A percentile compares a stretch with the other conserved stretches of the same genome.
Evolutionary conservation across 1,284 basidiomycete genomes (phyloP).

Genomic region (Malassezia sympodialis): DNA sequence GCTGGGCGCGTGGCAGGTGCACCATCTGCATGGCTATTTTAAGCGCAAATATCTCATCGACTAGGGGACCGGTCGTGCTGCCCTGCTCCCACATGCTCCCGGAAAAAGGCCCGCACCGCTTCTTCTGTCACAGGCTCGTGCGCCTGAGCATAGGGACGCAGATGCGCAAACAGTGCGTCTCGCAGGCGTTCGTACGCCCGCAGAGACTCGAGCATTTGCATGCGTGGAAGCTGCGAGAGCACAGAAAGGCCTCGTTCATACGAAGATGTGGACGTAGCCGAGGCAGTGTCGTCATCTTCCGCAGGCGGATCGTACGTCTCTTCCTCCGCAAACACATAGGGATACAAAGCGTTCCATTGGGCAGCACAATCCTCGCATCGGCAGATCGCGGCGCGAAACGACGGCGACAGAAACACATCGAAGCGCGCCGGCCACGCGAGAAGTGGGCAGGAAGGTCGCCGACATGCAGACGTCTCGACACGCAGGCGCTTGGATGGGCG

Average conservation of each 20-base stretch:
- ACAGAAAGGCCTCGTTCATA: slow-evolving; percentile 49
- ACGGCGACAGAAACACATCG: neutral
- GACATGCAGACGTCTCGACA: neutral
- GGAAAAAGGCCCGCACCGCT: slow-evolving; percentile 47
- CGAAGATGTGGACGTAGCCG: slow-evolving; percentile 28
- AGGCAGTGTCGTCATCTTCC: slow-evolving; percentile 25
- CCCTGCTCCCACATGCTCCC: slow-evolving; percentile 8
- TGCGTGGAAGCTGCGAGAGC: slow-evolving; percentile 46
- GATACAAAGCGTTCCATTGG: slow-evolving; percentile 24
- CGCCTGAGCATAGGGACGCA: slow-evolving; percentile 47
- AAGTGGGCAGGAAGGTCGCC: neutral
- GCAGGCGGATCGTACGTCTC: slow-evolving; percentile 47
- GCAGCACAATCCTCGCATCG: slow-evolving; percentile 34
- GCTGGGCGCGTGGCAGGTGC: slow-evolving; percentile 87
- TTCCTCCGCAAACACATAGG: slow-evolving; percentile 48
- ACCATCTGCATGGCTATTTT: slow-evolving; percentile 88
- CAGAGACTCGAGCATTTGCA: slow-evolving; percentile 48
- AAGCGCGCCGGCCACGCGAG: neutral
- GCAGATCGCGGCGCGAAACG: slow-evolving; percentile 46
- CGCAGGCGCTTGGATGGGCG: neutral
- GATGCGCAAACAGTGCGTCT: slow-evolving; percentile 47
- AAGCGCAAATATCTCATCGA: slow-evolving; percentile 95
- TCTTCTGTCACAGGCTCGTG: slow-evolving; percentile 47
- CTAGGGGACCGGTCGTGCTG: slow-evolving; percentile 46
- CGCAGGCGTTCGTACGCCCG: slow-evolving; percentile 46